A percentile compares a stretch with the other conserved stretches of the same genome.
Evolutionary conservation across 139 green algal species (phyloP).

Genomic region (Chlamydomonas urium): DNA sequence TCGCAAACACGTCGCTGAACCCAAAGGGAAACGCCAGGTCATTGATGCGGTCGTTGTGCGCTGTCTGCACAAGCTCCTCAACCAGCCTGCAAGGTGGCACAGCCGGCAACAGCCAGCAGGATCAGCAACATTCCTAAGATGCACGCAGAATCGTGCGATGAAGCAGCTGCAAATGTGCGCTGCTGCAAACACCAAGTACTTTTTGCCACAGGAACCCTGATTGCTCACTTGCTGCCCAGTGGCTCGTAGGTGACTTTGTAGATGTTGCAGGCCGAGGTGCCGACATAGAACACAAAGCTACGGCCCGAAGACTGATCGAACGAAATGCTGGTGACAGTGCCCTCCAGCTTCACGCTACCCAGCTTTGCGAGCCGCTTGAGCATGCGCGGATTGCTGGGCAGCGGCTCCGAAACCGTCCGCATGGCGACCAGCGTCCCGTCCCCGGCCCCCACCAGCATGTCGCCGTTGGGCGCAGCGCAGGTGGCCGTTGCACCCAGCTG

Average conservation of each 20-base stretch:
- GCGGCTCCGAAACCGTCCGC: slow-evolving; percentile 30
- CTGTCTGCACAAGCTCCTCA: slow-evolving; percentile 69
- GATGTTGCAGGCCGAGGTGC: slow-evolving; percentile 65
- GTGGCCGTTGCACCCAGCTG: slow-evolving; percentile 42
- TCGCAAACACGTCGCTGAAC: slow-evolving; percentile 74
- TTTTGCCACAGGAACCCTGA: too few relatives aligned
- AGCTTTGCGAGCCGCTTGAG: slow-evolving; percentile 49
- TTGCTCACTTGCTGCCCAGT: not conserved
- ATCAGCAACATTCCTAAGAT: too few relatives aligned
- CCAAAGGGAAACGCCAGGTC: slow-evolving; percentile 64
- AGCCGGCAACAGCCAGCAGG: too few relatives aligned
- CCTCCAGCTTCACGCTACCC: slow-evolving; percentile 35
- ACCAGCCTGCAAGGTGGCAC: not conserved
- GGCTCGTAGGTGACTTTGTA: slow-evolving; percentile 36
- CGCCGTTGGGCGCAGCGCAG: slow-evolving; percentile 34
- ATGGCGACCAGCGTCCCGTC: slow-evolving; percentile 47
- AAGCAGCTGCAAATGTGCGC: too few relatives aligned
- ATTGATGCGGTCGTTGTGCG: slow-evolving; percentile 63
- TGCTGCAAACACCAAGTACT: too few relatives aligned
- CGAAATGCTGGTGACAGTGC: slow-evolving; percentile 54
- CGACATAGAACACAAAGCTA: slow-evolving; percentile 53
- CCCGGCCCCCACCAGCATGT: slow-evolving; percentile 54
- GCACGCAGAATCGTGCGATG: too few relatives aligned
- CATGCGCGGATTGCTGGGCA: slow-evolving; percentile 40
- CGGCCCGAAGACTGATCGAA: slow-evolving; percentile 34